Evolutionary conservation across 31 red algal species (phyloP), one percentile per base, ranked within the genome.

Genomic region (Odonthalia washingtoniensis): DNA sequence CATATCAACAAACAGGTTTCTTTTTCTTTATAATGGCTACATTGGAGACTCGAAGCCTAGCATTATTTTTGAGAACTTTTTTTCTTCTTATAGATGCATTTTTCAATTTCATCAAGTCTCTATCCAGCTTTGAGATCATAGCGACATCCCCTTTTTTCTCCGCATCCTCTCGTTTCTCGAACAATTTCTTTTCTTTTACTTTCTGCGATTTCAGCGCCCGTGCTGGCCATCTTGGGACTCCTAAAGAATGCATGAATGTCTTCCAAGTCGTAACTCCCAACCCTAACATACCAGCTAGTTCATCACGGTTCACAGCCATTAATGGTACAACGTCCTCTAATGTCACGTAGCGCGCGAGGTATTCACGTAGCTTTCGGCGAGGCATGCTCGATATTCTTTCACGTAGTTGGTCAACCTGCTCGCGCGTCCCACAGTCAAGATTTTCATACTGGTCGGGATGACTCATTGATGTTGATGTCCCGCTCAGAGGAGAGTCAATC

Each of bases 261-360:
- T 92, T 92, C 90, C 90, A 92, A 26, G 90, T 92, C 1, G 90
- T 92, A 4, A 92, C 90, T 33, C 90, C 90, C 12, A 92, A 67
- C 0, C 90, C 90, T 4, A 92, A 40, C 82, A 92, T 87, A 6
- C 64, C 76, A 4, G 90, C 90, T 24, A 92, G 77, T 40, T 92
- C 83, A 39, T 92, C 90, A 46, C 90, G 35, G 38, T 92, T 92
- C 17, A 92, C 42, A 39, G 49, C 41, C 83, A 92, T 86, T 41
- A 92, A 76, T 14, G 90, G 90, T 40, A 87, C 90, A 28, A 92
- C 82, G 33, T 92, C 90, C 41, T 87, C 82, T n/a, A 92, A 52
- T 26, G 46, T 92, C 37, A 92, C 83, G 1, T 52, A 32, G 36
- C 69, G 41, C 5, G 90, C 82, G 2, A 92, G 75, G 43, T 76